These are phyloP conservation scores for Coelastrella sp. DNA, from an alignment of 139 green algal species.

Conservation along the genomic window DNA sequence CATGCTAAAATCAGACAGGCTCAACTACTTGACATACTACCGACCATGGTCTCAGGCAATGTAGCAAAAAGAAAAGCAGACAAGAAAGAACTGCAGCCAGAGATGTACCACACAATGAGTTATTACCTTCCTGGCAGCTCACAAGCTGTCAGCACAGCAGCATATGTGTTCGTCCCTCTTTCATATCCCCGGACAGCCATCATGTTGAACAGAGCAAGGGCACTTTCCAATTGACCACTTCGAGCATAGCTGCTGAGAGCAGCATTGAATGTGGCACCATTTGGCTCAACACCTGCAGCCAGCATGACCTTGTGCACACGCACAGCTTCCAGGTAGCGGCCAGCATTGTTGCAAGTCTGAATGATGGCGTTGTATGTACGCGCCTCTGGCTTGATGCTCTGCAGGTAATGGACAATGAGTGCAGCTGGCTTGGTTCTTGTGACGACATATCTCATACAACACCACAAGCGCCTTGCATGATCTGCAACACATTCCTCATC, in stretches of 20 bases:
- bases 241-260: slow-evolving; percentile 66
- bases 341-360: slow-evolving; percentile 74
- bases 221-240: slow-evolving; percentile 69
- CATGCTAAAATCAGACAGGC: no score
- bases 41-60: no score
- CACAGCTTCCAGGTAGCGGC: slow-evolving; percentile 64
- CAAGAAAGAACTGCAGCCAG: no score
- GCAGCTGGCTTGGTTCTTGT: no score
- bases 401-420: no score
- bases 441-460: neutral
- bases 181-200: slow-evolving; percentile 65
- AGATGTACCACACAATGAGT: no score
- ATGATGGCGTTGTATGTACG: slow-evolving; percentile 83
- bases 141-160: slow-evolving; percentile 67
- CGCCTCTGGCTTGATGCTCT: slow-evolving; percentile 73
- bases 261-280: slow-evolving; percentile 80
- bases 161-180: slow-evolving; percentile 45
- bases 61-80: no score
- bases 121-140: slow-evolving; percentile 67
- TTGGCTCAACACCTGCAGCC: slow-evolving; percentile 61
- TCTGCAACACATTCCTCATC: neutral
- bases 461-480: no score
- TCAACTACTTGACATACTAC: no score
- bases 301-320: slow-evolving; percentile 65
- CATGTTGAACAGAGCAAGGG: slow-evolving; percentile 74